phyloP scores from a whole-genome alignment of 257 asterid genomes.

The Plectranthus barbatus region DNA sequence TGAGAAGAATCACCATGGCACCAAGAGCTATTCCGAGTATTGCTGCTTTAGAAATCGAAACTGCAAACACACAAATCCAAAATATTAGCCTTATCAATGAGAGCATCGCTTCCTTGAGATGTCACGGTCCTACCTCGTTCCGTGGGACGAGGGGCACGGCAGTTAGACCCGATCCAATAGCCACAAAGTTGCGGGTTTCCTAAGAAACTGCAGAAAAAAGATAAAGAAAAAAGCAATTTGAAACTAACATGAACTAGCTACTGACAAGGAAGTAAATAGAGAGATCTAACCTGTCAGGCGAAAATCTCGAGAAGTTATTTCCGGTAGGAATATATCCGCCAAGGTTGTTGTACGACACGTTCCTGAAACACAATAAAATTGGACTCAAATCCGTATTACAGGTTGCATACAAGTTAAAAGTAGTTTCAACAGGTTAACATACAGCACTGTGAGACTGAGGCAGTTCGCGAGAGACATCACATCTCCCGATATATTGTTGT shows the following conservation, averaged over 20 bases:
- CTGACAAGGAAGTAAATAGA: not conserved
- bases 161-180: constrained; percentile 63
- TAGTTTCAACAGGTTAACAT: constrained; percentile 22
- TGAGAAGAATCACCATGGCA: constrained; percentile 65
- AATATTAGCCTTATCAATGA: not conserved
- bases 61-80: constrained; percentile 25
- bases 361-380: constrained; percentile 33
- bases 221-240: not conserved
- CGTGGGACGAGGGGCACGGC: constrained; percentile 44
- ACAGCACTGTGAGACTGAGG: constrained; percentile 71
- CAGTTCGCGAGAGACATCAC: constrained; percentile 60
- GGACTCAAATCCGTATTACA: not conserved
- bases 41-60: constrained; percentile 77
- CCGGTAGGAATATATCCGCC: constrained; percentile 75
- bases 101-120: not conserved
- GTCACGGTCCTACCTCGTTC: constrained; percentile 42
- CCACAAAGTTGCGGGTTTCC: constrained; percentile 91
- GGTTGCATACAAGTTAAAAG: not conserved
- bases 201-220: constrained; percentile 36
- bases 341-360: constrained; percentile 78
- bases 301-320: constrained; percentile 83
- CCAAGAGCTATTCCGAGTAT: constrained; percentile 92
- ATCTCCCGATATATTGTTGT: constrained; percentile 84
- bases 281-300: constrained; percentile 53
- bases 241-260: not conserved